phyloP scores from a whole-genome alignment of 805 yeast species.

The Candida pini region DNA sequence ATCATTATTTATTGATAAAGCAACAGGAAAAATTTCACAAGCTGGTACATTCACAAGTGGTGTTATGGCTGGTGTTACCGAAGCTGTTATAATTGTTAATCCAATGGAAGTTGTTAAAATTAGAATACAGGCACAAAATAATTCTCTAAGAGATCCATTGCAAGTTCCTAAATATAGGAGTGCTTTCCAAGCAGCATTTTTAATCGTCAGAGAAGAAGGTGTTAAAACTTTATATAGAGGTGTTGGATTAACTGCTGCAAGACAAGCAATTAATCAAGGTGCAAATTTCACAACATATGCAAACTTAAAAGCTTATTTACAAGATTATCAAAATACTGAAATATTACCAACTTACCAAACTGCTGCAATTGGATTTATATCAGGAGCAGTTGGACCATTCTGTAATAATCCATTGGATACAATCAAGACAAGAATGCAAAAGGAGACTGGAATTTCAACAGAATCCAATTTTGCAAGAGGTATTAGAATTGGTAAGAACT shows the following conservation, averaged over 20 bases:
- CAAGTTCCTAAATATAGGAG: constrained; percentile 77
- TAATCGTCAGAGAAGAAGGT: constrained; percentile 89
- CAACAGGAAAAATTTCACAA: constrained; percentile 64
- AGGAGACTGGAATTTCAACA: constrained; percentile 64
- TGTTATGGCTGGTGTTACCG: constrained; percentile 95
- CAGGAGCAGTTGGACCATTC: constrained; percentile 97
- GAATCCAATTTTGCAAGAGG: constrained; percentile 73
- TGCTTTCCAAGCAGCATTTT: constrained; percentile 85
- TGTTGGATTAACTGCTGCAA: constrained; percentile 90
- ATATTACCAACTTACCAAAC: constrained; percentile 91
- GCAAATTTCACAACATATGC: constrained; percentile 96
- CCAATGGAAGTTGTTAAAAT: constrained; percentile 98
- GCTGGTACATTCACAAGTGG: constrained; percentile 83
- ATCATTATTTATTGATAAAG: constrained; percentile 51
- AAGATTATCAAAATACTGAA: constrained; percentile 49
- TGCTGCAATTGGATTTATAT: constrained; percentile 79
- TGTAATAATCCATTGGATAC: constrained; percentile 97
- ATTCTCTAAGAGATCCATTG: constrained; percentile 79
- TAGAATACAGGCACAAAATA: constrained; percentile 94
- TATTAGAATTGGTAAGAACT: constrained; percentile 69
- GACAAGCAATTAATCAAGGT: constrained; percentile 98
- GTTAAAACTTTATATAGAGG: constrained; percentile 86
- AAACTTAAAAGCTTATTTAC: constrained; percentile 66
- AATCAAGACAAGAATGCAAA: constrained; percentile 93
- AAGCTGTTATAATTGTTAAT: constrained; percentile 89